Conservation (phyloP, 257 asterid genomes). For the Oldenlandia corymbosa region DNA sequence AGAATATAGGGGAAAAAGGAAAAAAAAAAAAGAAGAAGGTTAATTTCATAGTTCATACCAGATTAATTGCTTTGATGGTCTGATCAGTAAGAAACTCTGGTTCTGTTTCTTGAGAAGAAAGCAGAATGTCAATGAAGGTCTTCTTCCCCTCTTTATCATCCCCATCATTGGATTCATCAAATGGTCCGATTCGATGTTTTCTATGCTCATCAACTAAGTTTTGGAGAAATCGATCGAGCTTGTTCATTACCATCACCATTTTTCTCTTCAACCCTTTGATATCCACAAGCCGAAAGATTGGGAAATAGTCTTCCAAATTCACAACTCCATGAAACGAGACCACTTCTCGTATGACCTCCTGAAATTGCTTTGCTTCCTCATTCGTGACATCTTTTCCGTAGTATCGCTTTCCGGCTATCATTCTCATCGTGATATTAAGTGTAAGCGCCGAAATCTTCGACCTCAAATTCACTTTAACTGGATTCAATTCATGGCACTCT, state of each 20-base stretch:
- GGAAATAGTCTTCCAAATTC: constrained; percentile 24
- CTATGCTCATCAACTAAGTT: constrained; percentile 21
- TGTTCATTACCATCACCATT: constrained; percentile 1
- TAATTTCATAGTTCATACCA: constrained; percentile 14
- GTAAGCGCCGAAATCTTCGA: constrained; percentile 12
- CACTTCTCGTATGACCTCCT: constrained; percentile 13
- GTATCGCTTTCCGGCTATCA: constrained; percentile 26
- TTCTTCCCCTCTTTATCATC: not conserved
- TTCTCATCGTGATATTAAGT: constrained; percentile 28
- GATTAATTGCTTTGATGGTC: constrained; percentile 16
- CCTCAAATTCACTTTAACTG: constrained; percentile 10
- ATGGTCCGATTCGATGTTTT: not conserved
- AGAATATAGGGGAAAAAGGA: no score
- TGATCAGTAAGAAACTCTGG: constrained; percentile 23
- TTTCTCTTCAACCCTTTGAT: constrained; percentile 19
- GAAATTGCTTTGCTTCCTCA: constrained; percentile 21
- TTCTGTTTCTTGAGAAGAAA: constrained; percentile 23
- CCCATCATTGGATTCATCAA: no score
- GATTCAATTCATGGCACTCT: not conserved
- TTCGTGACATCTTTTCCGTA: constrained; percentile 19
- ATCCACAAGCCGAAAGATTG: constrained; percentile 15
- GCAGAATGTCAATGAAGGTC: constrained; percentile 14
- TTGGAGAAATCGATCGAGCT: constrained; percentile 15
- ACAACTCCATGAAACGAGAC: constrained; percentile 13
- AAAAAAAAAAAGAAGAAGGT: no score